Evolutionary conservation across 345 rosid species (phyloP).

Genomic region (Murraya koenigii): DNA sequence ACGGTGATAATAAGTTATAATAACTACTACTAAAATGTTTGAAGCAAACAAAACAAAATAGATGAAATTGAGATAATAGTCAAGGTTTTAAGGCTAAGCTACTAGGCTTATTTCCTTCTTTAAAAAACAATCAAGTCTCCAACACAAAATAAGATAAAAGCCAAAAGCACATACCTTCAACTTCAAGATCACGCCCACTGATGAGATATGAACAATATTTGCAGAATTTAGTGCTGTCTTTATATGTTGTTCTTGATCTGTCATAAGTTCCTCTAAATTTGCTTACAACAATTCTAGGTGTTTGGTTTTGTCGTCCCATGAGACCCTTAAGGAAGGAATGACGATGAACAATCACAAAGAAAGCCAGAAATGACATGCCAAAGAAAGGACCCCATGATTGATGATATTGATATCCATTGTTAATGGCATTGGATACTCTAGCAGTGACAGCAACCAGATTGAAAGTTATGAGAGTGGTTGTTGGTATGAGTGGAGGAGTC

Average conservation of each 20-base stretch:
- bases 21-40: not conserved
- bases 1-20: too few species aligned
- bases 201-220: not conserved
- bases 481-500: conserved; percentile 45
- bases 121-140: too few species aligned
- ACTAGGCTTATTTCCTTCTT: too few species aligned
- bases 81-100: not conserved
- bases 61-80: not conserved
- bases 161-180: conserved; percentile 14
- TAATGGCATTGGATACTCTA: conserved; percentile 35
- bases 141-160: not conserved
- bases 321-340: conserved; percentile 44
- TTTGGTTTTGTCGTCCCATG: conserved; percentile 37
- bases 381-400: conserved; percentile 37
- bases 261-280: conserved; percentile 26
- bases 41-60: not conserved
- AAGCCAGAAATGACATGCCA: conserved; percentile 44
- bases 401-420: conserved; percentile 32
- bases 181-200: conserved; percentile 14
- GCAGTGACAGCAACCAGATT: conserved; percentile 43
- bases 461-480: conserved; percentile 41
- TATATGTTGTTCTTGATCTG: not conserved
- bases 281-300: conserved; percentile 43
- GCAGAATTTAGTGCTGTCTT: not conserved
- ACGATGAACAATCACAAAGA: conserved; percentile 49